Conservation (phyloP, 441 rosid genomes). For the Kokia cookei region DNA sequence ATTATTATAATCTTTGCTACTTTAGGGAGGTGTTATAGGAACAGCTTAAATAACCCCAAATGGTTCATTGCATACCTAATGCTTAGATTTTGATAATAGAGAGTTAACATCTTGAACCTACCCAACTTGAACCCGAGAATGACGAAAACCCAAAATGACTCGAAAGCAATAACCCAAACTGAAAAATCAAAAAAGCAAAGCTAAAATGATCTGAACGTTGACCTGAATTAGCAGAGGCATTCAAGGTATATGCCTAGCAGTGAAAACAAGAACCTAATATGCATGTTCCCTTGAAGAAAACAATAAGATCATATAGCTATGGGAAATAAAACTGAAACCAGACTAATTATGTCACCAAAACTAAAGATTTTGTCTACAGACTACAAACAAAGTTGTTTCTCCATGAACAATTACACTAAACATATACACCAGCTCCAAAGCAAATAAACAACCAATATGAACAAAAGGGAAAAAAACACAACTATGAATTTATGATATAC, state of each 20-base stretch:
- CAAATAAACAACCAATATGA: constrained; percentile 27
- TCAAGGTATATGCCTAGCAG: background rate
- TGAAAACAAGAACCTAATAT: background rate
- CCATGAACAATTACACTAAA: constrained; percentile 22
- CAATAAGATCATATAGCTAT: background rate
- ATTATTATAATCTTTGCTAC: background rate
- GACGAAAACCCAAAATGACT: too few species aligned
- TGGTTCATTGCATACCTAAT: background rate
- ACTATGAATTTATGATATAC: constrained; percentile 17
- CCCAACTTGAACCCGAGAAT: background rate
- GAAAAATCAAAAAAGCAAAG: background rate
- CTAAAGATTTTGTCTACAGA: constrained; percentile 35
- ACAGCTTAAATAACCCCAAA: background rate
- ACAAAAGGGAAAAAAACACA: constrained; percentile 30
- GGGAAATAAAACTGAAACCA: constrained; percentile 12
- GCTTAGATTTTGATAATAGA: background rate
- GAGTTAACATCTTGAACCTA: too few species aligned
- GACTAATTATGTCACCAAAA: constrained; percentile 35
- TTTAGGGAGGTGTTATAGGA: background rate
- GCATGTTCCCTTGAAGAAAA: background rate
- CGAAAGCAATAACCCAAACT: too few species aligned
- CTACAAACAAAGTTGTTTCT: constrained; percentile 1
- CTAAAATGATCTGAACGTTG: background rate
- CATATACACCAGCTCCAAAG: constrained; percentile 29
- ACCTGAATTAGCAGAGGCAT: background rate